Conservation (phyloP, 331 rosid species). For the Rosa hybrid region DNA sequence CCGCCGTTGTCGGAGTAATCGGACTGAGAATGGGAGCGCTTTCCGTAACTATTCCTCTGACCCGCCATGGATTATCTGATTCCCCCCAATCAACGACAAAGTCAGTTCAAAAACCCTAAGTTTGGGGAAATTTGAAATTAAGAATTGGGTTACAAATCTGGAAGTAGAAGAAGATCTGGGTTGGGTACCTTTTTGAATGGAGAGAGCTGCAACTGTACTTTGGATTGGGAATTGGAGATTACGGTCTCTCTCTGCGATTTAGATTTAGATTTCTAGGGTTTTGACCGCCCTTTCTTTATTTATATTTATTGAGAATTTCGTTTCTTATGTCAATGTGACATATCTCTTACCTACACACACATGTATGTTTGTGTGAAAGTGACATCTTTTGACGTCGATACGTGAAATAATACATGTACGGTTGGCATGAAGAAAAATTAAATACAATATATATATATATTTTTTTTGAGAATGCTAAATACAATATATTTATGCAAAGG, state of each 20-base stretch:
- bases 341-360: too few species aligned
- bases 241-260: background rate
- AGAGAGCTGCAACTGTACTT: background rate
- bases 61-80: slow-evolving; percentile 60
- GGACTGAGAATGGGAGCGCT: slow-evolving; percentile 70
- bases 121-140: background rate
- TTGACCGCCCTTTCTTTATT: slow-evolving; percentile 20
- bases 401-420: too few species aligned
- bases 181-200: slow-evolving; percentile 4
- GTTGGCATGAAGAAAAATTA: too few species aligned
- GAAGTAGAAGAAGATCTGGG: background rate
- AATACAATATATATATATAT: too few species aligned
- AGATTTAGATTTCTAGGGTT: slow-evolving; percentile 33
- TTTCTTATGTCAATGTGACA: too few species aligned
- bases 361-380: too few species aligned
- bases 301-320: background rate
- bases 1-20: slow-evolving; percentile 70
- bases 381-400: too few species aligned
- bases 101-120: background rate
- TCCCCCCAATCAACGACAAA: background rate
- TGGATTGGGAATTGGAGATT: background rate
- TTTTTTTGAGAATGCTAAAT: too few species aligned
- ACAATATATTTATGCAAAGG: too few species aligned
- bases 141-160: background rate
- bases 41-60: slow-evolving; percentile 68